Evolutionary conservation across 306 rosid species (phyloP).

Genomic region (Prosopis cineraria): DNA sequence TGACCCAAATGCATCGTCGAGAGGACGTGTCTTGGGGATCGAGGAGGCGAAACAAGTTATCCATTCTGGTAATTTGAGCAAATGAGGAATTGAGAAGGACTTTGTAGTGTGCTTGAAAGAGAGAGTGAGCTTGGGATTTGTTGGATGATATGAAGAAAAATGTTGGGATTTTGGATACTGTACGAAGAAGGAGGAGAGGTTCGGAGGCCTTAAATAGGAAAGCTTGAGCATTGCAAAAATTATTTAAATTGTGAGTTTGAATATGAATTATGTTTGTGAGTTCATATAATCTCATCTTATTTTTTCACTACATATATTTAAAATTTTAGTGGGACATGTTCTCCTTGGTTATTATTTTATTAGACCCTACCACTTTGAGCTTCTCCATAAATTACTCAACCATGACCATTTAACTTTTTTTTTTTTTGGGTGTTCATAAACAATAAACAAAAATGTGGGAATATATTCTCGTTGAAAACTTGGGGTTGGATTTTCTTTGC

Average conservation of each 20-base stretch:
- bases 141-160: not conserved
- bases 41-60: conserved; percentile 56
- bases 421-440: not conserved
- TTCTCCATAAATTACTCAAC: conserved; percentile 18
- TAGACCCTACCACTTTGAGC: conserved; percentile 38
- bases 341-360: conserved; percentile 41
- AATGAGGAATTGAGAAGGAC: not conserved
- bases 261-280: not conserved
- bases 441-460: not conserved
- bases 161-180: conserved; percentile 42
- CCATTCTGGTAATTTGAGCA: conserved; percentile 46
- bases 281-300: not conserved
- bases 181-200: conserved; percentile 39
- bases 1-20: conserved; percentile 70
- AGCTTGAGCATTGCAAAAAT: not conserved
- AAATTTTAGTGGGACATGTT: conserved; percentile 16
- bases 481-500: too few relatives aligned
- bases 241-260: not conserved
- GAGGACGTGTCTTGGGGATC: conserved; percentile 57
- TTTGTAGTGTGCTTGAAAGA: not conserved
- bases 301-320: conserved; percentile 6
- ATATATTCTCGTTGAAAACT: not conserved
- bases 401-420: not conserved
- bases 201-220: conserved; percentile 59
- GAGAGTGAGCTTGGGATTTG: not conserved